Percentiles rank a stretch among this genome's conserved stretches.
Evolutionary conservation across 73 alveolate species (phyloP).

Genomic region (Tetrahymena elliotti): DNA sequence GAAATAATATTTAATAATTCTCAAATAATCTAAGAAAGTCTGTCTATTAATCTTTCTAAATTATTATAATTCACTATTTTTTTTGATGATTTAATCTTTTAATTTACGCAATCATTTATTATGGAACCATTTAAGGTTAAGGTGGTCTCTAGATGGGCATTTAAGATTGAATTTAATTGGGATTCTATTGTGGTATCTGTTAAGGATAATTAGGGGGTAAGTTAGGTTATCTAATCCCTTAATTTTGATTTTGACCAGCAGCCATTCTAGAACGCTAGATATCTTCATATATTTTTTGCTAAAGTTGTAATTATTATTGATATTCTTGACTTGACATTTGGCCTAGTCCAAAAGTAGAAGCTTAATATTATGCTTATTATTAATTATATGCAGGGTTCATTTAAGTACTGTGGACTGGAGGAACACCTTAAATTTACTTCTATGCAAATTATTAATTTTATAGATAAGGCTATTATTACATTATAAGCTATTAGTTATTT

Average conservation of each 20-base stretch:
- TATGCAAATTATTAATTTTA: no score
- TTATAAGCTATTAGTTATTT: neutral
- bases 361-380: neutral
- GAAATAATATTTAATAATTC: no score
- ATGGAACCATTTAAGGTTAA: neutral
- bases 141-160: neutral
- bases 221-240: neutral
- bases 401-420: neutral
- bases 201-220: neutral
- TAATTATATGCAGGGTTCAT: neutral
- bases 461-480: neutral
- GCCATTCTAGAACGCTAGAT: neutral
- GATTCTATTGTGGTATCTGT: neutral
- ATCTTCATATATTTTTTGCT: neutral
- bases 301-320: neutral
- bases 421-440: neutral
- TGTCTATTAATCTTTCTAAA: no score
- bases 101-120: neutral
- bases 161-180: neutral
- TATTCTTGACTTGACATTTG: neutral
- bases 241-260: neutral
- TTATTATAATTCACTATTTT: no score
- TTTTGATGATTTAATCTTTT: neutral
- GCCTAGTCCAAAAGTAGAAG: neutral
- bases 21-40: no score